phyloP scores from a whole-genome alignment of 352 stramenopile genomes.

The Paralagenidium karlingii region DNA sequence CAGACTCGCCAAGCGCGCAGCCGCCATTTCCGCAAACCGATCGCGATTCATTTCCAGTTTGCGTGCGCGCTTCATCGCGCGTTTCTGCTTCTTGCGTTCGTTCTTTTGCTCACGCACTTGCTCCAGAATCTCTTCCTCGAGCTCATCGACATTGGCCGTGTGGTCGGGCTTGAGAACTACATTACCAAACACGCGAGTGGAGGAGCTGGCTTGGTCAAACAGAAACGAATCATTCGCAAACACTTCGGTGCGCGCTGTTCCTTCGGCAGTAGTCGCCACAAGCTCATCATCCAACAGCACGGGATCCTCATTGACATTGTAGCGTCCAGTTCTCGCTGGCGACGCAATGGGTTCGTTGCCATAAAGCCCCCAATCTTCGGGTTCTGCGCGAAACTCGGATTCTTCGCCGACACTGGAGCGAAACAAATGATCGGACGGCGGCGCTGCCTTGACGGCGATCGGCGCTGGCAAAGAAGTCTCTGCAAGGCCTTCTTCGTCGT shows the following conservation, averaged over 20 bases:
- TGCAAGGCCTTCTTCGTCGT: no score
- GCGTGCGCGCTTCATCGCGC: slow-evolving; percentile 28
- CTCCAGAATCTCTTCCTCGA: slow-evolving; percentile 33
- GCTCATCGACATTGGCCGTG: slow-evolving; percentile 12
- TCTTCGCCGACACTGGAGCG: no score
- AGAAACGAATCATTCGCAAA: not conserved
- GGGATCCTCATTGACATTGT: slow-evolving; percentile 28
- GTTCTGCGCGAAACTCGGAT: no score
- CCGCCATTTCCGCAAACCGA: slow-evolving; percentile 58
- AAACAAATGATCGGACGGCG: no score
- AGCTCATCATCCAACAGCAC: slow-evolving; percentile 50
- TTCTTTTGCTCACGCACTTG: slow-evolving; percentile 21
- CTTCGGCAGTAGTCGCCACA: slow-evolving; percentile 4
- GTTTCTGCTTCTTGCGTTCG: slow-evolving; percentile 37
- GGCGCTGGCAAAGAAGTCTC: no score
- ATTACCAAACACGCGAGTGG: slow-evolving; percentile 27
- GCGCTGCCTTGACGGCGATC: no score
- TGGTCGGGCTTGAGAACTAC: slow-evolving; percentile 20
- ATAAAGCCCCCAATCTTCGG: slow-evolving; percentile 43
- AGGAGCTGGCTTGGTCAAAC: not conserved
- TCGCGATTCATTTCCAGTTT: slow-evolving; percentile 68
- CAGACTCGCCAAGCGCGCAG: slow-evolving; percentile 36
- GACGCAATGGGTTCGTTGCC: slow-evolving; percentile 16
- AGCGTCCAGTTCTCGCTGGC: slow-evolving; percentile 16
- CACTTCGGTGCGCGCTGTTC: not conserved